These are phyloP conservation scores for Meripilus lineatus DNA, from an alignment of 1,284 basidiomycete species.

Conservation along the genomic window DNA sequence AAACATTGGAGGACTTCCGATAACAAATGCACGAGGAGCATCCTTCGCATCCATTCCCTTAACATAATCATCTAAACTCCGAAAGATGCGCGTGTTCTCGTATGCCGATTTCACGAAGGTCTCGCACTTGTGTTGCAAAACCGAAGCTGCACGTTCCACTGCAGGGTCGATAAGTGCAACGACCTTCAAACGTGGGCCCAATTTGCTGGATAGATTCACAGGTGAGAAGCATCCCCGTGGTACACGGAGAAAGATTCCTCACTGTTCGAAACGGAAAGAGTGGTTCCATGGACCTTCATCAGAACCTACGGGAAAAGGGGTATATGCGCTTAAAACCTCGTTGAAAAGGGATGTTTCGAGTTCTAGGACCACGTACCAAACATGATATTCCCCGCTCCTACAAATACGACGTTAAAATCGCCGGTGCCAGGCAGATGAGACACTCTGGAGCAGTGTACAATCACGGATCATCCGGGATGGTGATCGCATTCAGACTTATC, in stretches of 20 bases:
- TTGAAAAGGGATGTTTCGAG: no score
- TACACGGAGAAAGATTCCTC: conserved; percentile 26
- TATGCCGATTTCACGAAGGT: conserved; percentile 95
- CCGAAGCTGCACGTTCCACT: conserved; percentile 73
- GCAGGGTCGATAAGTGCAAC: conserved; percentile 93
- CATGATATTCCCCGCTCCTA: conserved; percentile 95
- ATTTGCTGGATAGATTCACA: conserved; percentile 61
- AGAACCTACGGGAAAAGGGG: conserved; percentile 47
- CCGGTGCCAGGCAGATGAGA: conserved; percentile 53
- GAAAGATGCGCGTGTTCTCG: conserved; percentile 86
- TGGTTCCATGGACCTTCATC: conserved; percentile 91
- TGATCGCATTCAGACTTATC: no score
- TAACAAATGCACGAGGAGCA: conserved; percentile 73
- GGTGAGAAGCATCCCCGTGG: conserved; percentile 1
- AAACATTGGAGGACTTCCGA: conserved; percentile 93
- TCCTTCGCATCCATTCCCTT: conserved; percentile 61
- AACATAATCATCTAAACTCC: conserved; percentile 84
- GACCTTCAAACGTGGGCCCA: conserved; percentile 94
- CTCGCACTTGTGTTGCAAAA: conserved; percentile 87
- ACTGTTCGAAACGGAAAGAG: conserved; percentile 93
- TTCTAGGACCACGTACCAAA: conserved; percentile 61
- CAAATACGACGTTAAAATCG: conserved; percentile 86
- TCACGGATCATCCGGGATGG: no score
- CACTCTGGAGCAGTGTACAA: conserved; percentile 40
- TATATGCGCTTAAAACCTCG: conserved; percentile 2